A percentile compares a stretch with the other conserved stretches of the same genome.
phyloP scores from a whole-genome alignment of 139 green algal species.

The Chlamydomonas schloesseri region DNA sequence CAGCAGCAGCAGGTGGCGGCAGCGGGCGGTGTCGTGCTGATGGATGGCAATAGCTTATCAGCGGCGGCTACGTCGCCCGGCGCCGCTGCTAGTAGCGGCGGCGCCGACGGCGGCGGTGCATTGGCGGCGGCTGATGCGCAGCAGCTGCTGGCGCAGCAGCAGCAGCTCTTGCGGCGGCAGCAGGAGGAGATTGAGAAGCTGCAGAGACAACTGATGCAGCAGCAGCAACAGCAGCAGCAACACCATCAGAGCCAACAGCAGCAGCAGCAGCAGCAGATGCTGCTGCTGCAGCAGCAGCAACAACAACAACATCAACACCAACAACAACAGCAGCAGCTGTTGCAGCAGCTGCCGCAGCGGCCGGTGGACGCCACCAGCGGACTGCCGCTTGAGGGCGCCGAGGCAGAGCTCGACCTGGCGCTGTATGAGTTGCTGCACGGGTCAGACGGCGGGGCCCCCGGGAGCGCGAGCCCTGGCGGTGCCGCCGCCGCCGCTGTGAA shows the following conservation, averaged over 20 bases:
- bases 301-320: background rate
- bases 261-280: background rate
- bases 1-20: background rate
- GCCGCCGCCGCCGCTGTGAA: too few relatives aligned
- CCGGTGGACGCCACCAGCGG: too few relatives aligned
- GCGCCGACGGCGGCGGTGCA: too few relatives aligned
- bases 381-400: too few relatives aligned
- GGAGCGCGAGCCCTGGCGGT: too few relatives aligned
- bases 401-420: too few relatives aligned
- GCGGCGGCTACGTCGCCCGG: background rate
- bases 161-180: background rate
- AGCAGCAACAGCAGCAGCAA: background rate
- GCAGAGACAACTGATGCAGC: background rate
- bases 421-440: too few relatives aligned
- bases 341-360: background rate
- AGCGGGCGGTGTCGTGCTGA: background rate
- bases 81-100: background rate
- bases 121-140: background rate
- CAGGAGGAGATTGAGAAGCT: background rate
- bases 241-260: background rate
- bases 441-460: too few relatives aligned
- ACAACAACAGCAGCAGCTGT: background rate
- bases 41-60: background rate
- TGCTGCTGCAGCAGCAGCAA: background rate
- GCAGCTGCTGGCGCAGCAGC: background rate